Conservation (phyloP, 2,329 filamentous ascomycete genomes). For the Monilinia polystroma region DNA sequence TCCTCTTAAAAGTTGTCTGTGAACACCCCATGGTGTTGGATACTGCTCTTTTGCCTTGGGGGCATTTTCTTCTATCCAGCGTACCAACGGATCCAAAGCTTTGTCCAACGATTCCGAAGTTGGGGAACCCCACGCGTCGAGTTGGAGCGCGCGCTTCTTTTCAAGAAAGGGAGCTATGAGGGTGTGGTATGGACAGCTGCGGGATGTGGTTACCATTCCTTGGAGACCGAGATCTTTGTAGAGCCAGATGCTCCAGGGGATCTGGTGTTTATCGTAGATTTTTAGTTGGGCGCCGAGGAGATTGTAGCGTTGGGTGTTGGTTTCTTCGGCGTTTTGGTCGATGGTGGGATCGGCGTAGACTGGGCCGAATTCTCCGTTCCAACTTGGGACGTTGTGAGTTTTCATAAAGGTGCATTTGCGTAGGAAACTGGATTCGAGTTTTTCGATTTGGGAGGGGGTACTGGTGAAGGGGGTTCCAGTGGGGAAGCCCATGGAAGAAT, state of each 20-base stretch:
- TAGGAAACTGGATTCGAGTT: constrained; percentile 44
- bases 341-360: constrained; percentile 41
- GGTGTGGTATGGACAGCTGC: constrained; percentile 49
- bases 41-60: constrained; percentile 33
- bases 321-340: constrained; percentile 41
- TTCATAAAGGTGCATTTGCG: constrained; percentile 49
- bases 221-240: constrained; percentile 59
- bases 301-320: constrained; percentile 47
- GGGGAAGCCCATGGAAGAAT: constrained; percentile 52
- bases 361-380: constrained; percentile 54
- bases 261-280: constrained; percentile 52
- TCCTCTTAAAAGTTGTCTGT: constrained; percentile 48
- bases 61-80: constrained; percentile 48
- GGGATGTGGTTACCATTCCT: constrained; percentile 51
- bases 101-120: constrained; percentile 38
- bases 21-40: constrained; percentile 48
- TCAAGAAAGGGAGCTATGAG: constrained; percentile 52
- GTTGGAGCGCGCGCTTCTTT: constrained; percentile 54
- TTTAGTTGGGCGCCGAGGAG: constrained; percentile 49
- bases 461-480: constrained; percentile 45
- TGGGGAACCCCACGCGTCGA: constrained; percentile 56
- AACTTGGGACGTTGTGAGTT: constrained; percentile 45
- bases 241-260: constrained; percentile 60
- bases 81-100: constrained; percentile 25
- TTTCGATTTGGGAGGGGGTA: constrained; percentile 45